Evolutionary conservation across 2,329 filamentous ascomycete species (phyloP), one percentile per base, ranked within the genome.

Genomic region (Beauveria sp.): DNA sequence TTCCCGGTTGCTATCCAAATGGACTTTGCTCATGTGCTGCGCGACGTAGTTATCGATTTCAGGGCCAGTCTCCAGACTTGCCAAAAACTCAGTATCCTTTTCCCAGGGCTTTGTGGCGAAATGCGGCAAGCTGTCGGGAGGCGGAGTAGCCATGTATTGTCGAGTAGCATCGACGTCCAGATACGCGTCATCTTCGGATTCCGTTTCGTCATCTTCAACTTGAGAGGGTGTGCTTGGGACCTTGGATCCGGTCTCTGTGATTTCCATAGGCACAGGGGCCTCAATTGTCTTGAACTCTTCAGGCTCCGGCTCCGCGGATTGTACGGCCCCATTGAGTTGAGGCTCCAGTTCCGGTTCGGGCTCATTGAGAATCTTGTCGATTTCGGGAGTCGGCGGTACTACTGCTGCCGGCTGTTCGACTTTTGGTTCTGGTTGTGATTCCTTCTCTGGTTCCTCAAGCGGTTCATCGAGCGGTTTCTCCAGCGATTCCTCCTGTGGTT

Each of bases 151-250:
- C 71, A 82, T 81, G 61, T 77, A 80, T 58, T 79, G 76, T 12
- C 82, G 77, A 30, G 81, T 77, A 6, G 75, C 73, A 46, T 81
- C 78, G 28, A 80, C 70, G n/a, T 77, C 77, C 63, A 79, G 73
- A 43, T 75, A 77, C n/a, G 81, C 77, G 43, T 81, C 75, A 47
- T 80, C 81, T 55, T 85, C 82, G 8, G 81, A 77, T 63, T 84
- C 81, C 2, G 81, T 83, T 53, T 80, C 79, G 56, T 80, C 81
- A 55, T 81, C 79, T 34, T 76, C 76, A 34, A 76, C 73, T 46
- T 78, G 79, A 4, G 80, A 82, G 4, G 80, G 79, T 8, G 77
- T 82, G 62, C 75, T 81, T 0, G 75, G 74, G 6, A 69, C 68
- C 34, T 68, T 77, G n/a, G 71, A 70, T 30, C 60, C 67, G n/a